Conservation (phyloP, 371 early-diverging fungal species). For the Mucor lusitanicus region DNA sequence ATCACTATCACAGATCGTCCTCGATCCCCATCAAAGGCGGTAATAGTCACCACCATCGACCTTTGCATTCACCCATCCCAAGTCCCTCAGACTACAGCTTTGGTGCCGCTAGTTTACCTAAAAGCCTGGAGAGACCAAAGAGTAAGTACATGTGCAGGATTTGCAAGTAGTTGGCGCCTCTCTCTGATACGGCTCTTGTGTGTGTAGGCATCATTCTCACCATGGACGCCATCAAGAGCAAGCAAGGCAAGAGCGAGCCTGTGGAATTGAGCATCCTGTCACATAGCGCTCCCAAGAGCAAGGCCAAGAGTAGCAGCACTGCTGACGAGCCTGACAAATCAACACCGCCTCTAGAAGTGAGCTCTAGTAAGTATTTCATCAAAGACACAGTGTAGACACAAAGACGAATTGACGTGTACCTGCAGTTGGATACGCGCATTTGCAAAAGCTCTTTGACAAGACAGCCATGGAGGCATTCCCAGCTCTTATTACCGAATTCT, state of each 20-base stretch:
- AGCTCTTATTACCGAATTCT: conserved; percentile 51
- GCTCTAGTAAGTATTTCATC: conserved; percentile 13
- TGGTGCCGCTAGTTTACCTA: conserved; percentile 26
- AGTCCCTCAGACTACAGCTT: conserved; percentile 34
- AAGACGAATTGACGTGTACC: neutral
- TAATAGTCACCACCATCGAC: neutral
- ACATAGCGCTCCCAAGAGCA: neutral
- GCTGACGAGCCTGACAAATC: neutral
- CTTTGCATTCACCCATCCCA: conserved; percentile 21
- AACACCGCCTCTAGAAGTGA: neutral
- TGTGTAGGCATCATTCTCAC: conserved; percentile 17
- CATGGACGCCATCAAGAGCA: conserved; percentile 22
- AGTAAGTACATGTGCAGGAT: conserved; percentile 13
- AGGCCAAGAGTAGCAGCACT: neutral
- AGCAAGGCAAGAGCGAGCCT: conserved; percentile 12
- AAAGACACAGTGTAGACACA: neutral
- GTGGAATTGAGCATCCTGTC: conserved; percentile 10
- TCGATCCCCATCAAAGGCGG: neutral
- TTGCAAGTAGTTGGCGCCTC: too few species aligned
- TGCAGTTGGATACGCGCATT: conserved; percentile 42
- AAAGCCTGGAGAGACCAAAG: conserved; percentile 23
- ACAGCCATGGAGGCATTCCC: conserved; percentile 53
- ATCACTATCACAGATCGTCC: conserved; percentile 7
- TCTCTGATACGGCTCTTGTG: neutral
- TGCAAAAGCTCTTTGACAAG: conserved; percentile 48